phyloP scores from a whole-genome alignment of 1,284 basidiomycete genomes.

The Lignosus rhinocerotis region DNA sequence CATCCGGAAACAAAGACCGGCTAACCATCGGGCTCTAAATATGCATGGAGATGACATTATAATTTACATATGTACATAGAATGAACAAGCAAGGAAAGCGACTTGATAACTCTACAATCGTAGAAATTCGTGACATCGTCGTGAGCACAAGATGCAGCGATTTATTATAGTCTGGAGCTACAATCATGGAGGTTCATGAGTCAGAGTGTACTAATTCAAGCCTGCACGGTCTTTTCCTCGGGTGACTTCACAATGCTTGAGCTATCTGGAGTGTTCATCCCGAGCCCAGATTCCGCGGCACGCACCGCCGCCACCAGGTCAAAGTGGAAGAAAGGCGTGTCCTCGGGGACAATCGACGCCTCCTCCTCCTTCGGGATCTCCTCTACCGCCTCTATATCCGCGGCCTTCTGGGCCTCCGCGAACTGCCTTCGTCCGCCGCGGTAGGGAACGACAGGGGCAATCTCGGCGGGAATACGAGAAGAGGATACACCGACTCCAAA shows the following conservation, averaged over 20 bases:
- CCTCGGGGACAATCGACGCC: constrained; percentile 46
- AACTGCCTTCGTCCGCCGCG: constrained; percentile 38
- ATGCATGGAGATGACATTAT: too few species aligned
- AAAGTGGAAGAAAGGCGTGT: constrained; percentile 88
- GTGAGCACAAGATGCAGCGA: too few species aligned
- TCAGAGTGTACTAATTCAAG: not conserved
- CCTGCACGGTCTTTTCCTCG: not conserved
- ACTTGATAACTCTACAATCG: too few species aligned
- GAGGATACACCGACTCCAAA: constrained; percentile 68
- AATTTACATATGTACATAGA: too few species aligned
- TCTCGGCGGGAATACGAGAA: constrained; percentile 52
- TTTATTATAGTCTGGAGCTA: not conserved
- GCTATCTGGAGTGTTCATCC: constrained; percentile 3
- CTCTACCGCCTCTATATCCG: constrained; percentile 29
- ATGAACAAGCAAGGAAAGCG: too few species aligned
- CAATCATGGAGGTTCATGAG: not conserved
- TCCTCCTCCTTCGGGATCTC: constrained; percentile 27
- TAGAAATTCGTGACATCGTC: too few species aligned
- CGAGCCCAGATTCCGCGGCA: constrained; percentile 55
- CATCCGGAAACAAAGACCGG: too few species aligned
- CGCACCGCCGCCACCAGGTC: constrained; percentile 75
- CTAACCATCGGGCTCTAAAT: too few species aligned
- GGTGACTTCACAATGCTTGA: constrained; percentile 22
- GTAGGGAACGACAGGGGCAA: constrained; percentile 74
- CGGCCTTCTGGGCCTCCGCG: constrained; percentile 7